A percentile compares a stretch with the other conserved stretches of the same genome.
Conservation (phyloP, 108 stramenopile genomes). For the Nitzschia inconspicua region DNA sequence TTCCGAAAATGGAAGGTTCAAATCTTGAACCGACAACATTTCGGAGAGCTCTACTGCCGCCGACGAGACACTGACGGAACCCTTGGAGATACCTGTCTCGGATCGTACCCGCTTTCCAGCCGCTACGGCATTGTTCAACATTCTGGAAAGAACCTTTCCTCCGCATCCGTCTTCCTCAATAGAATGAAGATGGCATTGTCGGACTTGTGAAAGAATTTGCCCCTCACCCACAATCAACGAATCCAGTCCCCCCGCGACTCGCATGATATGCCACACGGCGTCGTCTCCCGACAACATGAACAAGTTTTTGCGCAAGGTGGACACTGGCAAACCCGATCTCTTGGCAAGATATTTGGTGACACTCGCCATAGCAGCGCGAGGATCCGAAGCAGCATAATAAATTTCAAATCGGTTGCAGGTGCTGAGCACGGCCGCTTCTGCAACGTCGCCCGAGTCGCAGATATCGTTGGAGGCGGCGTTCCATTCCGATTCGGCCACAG, state of each 20-base stretch:
- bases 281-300: conserved; percentile 96
- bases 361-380: conserved; percentile 85
- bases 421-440: conserved; percentile 93
- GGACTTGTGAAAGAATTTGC: conserved; percentile 96
- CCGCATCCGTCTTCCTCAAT: conserved; percentile 95
- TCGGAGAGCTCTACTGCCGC: conserved; percentile 96
- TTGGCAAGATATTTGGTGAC: conserved; percentile 86
- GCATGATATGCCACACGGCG: conserved; percentile 96
- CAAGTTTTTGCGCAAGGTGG: conserved; percentile 80
- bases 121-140: conserved; percentile 94
- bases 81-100: conserved; percentile 97
- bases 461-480: conserved; percentile 83
- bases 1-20: conserved; percentile 87
- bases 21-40: conserved; percentile 70
- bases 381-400: conserved; percentile 90
- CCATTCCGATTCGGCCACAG: conserved; percentile 95
- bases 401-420: conserved; percentile 99
- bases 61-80: conserved; percentile 88
- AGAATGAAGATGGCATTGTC: conserved; percentile 94
- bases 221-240: conserved; percentile 99
- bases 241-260: conserved; percentile 96
- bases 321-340: conserved; percentile 80
- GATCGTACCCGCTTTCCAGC: conserved; percentile 96
- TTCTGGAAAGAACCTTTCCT: conserved; percentile 91
- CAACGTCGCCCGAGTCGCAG: conserved; percentile 70